phyloP scores from a whole-genome alignment of 179 eudicot species.

The Carnegiea gigantea region DNA sequence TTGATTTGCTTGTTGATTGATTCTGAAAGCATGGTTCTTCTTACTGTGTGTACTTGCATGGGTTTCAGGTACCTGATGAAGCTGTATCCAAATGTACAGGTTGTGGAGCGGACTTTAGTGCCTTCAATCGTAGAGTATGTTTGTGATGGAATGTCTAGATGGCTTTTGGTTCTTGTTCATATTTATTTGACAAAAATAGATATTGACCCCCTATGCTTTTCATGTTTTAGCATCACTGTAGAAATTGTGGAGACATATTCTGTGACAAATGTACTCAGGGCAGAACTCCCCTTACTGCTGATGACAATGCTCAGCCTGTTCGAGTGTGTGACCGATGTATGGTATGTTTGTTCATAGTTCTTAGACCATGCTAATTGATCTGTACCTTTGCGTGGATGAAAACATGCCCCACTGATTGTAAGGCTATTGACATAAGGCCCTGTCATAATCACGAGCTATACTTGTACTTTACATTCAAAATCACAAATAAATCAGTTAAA shows the following conservation, averaged over 20 bases:
- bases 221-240: slow-evolving; percentile 76
- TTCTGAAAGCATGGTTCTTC: background rate
- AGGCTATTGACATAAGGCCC: background rate
- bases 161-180: slow-evolving; percentile 8
- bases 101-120: slow-evolving; percentile 72
- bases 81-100: slow-evolving; percentile 77
- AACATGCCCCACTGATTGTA: background rate
- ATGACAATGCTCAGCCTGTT: slow-evolving; percentile 70
- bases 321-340: slow-evolving; percentile 94
- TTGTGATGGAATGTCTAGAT: slow-evolving; percentile 8
- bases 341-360: slow-evolving; percentile 42
- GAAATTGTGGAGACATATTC: slow-evolving; percentile 92
- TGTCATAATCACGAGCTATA: too few relatives aligned
- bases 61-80: slow-evolving; percentile 79
- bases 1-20: background rate
- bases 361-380: background rate
- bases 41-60: background rate
- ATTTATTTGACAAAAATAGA: background rate
- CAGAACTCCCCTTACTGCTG: slow-evolving; percentile 77
- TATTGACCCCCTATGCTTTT: slow-evolving; percentile 1
- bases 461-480: too few relatives aligned
- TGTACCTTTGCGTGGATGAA: background rate
- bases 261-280: slow-evolving; percentile 98
- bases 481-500: too few relatives aligned
- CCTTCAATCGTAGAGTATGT: slow-evolving; percentile 77